phyloP scores from a whole-genome alignment of 768 basidiomycete genomes.

The Tulasnella sp. region DNA sequence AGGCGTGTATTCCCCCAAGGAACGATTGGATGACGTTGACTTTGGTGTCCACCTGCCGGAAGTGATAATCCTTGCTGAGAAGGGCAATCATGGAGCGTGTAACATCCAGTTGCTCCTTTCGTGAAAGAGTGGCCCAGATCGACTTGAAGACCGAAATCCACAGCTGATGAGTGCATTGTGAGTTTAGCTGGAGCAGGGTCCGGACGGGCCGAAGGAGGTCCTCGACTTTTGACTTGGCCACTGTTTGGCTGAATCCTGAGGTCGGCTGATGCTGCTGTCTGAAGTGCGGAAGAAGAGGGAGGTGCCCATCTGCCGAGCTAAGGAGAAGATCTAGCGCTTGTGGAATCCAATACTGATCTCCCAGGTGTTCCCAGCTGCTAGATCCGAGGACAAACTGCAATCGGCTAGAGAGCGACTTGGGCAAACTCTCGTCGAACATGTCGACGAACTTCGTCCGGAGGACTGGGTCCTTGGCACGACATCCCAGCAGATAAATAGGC shows the following conservation, averaged over 20 bases:
- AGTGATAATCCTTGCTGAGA: slow-evolving; percentile 90
- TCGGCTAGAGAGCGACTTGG: slow-evolving; percentile 74
- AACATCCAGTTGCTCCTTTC: slow-evolving; percentile 83
- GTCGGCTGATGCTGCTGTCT: not conserved
- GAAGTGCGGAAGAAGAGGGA: slow-evolving; percentile 38
- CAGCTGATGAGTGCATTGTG: slow-evolving; percentile 67
- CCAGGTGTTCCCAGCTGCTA: slow-evolving; percentile 90
- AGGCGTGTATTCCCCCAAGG: slow-evolving; percentile 78
- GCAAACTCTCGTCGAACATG: slow-evolving; percentile 82
- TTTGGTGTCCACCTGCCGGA: slow-evolving; percentile 79
- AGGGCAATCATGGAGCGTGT: slow-evolving; percentile 86
- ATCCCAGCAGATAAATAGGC: slow-evolving; percentile 88
- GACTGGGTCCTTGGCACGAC: slow-evolving; percentile 71
- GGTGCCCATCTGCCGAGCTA: slow-evolving; percentile 55
- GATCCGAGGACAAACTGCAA: slow-evolving; percentile 87
- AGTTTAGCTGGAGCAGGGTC: slow-evolving; percentile 76
- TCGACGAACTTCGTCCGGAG: slow-evolving; percentile 85
- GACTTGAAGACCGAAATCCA: slow-evolving; percentile 89
- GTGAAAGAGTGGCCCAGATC: slow-evolving; percentile 77
- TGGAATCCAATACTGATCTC: slow-evolving; percentile 92
- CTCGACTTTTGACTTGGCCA: slow-evolving; percentile 35
- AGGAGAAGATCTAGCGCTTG: slow-evolving; percentile 86
- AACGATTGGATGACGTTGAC: slow-evolving; percentile 93
- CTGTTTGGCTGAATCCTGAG: slow-evolving; percentile 7
- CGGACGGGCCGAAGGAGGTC: slow-evolving; percentile 72